phyloP scores from a whole-genome alignment of 1,284 basidiomycete genomes.

The Fomitopsis palustris region DNA sequence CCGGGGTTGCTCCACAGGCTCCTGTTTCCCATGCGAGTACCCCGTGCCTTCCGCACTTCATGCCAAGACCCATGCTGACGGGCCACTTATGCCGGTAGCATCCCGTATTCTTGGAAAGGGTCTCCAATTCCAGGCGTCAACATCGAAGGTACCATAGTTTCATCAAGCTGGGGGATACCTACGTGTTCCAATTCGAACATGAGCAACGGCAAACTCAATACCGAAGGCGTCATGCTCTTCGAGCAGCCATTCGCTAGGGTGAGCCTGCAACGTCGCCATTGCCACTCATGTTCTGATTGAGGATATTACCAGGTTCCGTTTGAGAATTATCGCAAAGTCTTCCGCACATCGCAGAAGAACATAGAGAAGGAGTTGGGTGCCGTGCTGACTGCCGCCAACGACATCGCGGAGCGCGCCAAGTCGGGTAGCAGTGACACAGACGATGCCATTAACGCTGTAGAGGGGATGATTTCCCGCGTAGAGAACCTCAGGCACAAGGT shows the following conservation, averaged over 20 bases:
- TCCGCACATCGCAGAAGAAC: slow-evolving; percentile 74
- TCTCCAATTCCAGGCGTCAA: background rate
- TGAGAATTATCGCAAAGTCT: slow-evolving; percentile 83
- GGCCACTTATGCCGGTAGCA: no score
- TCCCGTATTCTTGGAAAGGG: no score
- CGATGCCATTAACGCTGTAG: slow-evolving; percentile 60
- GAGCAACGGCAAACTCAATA: slow-evolving; percentile 51
- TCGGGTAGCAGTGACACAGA: slow-evolving; percentile 38
- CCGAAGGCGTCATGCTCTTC: slow-evolving; percentile 80
- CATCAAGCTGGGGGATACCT: no score
- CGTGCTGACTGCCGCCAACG: slow-evolving; percentile 52
- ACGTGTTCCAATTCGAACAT: slow-evolving; percentile 20
- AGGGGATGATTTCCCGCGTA: slow-evolving; percentile 72
- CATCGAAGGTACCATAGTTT: no score
- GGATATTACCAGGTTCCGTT: slow-evolving; percentile 64
- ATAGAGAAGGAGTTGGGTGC: slow-evolving; percentile 75
- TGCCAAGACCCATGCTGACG: no score
- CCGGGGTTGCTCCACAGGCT: no score
- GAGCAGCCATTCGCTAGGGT: slow-evolving; percentile 86
- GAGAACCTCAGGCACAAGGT: slow-evolving; percentile 84
- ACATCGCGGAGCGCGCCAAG: slow-evolving; percentile 46
- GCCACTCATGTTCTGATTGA: slow-evolving; percentile 6
- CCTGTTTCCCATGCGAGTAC: no score
- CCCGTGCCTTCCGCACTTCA: no score
- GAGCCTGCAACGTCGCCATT: slow-evolving; percentile 20